Evolutionary conservation across 192 early-diverging fungal genomes (phyloP).

Genomic region (Coemansia sp.): DNA sequence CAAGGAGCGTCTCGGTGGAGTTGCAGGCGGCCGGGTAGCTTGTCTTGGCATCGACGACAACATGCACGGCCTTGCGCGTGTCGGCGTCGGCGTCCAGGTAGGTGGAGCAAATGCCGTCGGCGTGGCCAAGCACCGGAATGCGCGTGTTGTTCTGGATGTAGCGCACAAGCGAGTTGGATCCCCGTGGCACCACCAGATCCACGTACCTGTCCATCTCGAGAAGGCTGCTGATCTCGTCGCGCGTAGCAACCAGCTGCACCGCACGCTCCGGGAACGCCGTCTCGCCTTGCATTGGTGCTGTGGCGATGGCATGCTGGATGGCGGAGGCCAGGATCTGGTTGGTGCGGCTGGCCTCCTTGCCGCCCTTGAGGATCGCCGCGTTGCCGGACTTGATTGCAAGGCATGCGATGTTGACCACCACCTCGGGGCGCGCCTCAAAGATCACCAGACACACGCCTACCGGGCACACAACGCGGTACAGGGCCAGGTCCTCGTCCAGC

Average conservation of each 20-base stretch:
- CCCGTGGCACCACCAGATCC: slow-evolving; percentile 95
- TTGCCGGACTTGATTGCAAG: slow-evolving; percentile 96
- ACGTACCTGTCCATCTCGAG: slow-evolving; percentile 90
- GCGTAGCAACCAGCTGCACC: slow-evolving; percentile 86
- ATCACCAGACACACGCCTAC: slow-evolving; percentile 97
- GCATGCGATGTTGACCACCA: slow-evolving; percentile 95
- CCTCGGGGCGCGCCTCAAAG: slow-evolving; percentile 98
- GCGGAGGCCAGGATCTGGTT: slow-evolving; percentile 75
- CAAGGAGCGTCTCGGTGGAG: slow-evolving; percentile 88
- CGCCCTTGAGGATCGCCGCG: slow-evolving; percentile 97
- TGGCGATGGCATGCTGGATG: slow-evolving; percentile 78
- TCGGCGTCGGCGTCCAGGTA: slow-evolving; percentile 87
- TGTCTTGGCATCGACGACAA: slow-evolving; percentile 93
- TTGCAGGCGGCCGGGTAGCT: slow-evolving; percentile 98
- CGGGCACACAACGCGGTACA: slow-evolving; percentile 90
- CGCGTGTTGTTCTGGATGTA: slow-evolving; percentile 93
- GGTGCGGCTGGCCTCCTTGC: slow-evolving; percentile 85
- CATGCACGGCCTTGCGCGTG: slow-evolving; percentile 69
- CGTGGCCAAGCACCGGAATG: slow-evolving; percentile 99
- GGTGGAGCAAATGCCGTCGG: slow-evolving; percentile 94
- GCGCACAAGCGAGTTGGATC: slow-evolving; percentile 87
- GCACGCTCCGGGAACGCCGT: slow-evolving; percentile 65
- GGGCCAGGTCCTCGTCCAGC: slow-evolving; percentile 81
- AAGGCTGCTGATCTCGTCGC: slow-evolving; percentile 86
- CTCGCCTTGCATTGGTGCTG: slow-evolving; percentile 36